Evolutionary conservation across 208 protist species (phyloP).

Genomic region (Strigomonas galati): DNA sequence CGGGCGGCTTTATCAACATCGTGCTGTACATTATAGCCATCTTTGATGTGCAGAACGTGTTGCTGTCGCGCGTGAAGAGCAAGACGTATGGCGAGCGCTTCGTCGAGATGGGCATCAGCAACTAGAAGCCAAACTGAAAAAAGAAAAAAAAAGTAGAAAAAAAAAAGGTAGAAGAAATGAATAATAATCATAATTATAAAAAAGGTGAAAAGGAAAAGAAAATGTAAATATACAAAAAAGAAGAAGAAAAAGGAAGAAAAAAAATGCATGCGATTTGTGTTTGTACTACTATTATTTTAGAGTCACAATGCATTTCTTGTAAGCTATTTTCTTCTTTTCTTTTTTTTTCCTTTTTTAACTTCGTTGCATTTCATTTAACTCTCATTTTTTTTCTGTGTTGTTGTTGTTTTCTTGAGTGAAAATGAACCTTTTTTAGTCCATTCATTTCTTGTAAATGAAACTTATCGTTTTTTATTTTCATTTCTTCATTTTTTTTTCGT

Average conservation of each 20-base stretch:
- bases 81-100: slow-evolving; percentile 87
- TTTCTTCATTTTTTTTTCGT: slow-evolving; percentile 3
- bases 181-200: no score
- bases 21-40: slow-evolving; percentile 64
- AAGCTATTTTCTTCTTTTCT: slow-evolving; percentile 17
- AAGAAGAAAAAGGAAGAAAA: slow-evolving; percentile 12
- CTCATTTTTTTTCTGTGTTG: not conserved
- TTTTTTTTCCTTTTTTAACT: slow-evolving; percentile 19
- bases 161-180: slow-evolving; percentile 8
- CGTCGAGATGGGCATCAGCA: slow-evolving; percentile 84
- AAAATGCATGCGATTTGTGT: slow-evolving; percentile 11
- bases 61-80: slow-evolving; percentile 85
- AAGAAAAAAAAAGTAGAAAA: slow-evolving; percentile 11
- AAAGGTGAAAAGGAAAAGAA: no score
- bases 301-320: not conserved
- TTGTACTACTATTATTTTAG: not conserved
- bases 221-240: slow-evolving; percentile 8
- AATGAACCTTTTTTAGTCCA: not conserved
- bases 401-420: slow-evolving; percentile 3
- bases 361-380: not conserved
- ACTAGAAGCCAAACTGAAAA: slow-evolving; percentile 25
- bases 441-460: not conserved
- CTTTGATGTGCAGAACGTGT: slow-evolving; percentile 80
- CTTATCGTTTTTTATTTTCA: not conserved
- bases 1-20: slow-evolving; percentile 46